phyloP scores from a whole-genome alignment of 2,329 filamentous ascomycete species.

The Lachnellula willkommii region DNA sequence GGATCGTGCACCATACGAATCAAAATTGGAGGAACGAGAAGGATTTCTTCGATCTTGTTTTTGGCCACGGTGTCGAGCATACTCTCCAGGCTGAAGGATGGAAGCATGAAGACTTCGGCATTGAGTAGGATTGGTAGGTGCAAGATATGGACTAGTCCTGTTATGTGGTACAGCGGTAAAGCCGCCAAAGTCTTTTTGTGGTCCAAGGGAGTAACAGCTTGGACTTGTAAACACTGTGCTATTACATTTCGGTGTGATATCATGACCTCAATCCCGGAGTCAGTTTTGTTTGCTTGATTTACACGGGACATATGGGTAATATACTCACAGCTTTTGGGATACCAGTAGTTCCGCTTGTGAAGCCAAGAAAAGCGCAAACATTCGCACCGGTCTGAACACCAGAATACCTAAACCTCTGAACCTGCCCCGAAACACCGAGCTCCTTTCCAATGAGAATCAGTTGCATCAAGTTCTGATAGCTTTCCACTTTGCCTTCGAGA shows the following conservation, averaged over 20 bases:
- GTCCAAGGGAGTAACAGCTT: constrained; percentile 45
- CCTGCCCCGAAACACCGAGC: constrained; percentile 39
- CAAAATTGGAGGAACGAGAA: constrained; percentile 69
- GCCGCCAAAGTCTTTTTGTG: constrained; percentile 65
- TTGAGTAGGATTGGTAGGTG: constrained; percentile 59
- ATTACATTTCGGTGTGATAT: constrained; percentile 35
- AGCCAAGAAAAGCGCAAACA: constrained; percentile 42
- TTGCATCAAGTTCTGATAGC: constrained; percentile 44
- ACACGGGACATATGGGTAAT: background rate
- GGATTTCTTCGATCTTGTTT: constrained; percentile 62
- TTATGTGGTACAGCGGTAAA: constrained; percentile 55
- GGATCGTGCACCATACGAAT: constrained; percentile 47
- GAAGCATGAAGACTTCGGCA: constrained; percentile 61
- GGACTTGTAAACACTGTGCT: constrained; percentile 47
- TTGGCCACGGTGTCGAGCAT: constrained; percentile 58
- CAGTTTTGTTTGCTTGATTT: constrained; percentile 4
- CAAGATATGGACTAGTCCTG: constrained; percentile 55
- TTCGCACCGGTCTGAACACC: constrained; percentile 52
- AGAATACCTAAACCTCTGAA: constrained; percentile 42
- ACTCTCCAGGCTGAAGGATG: constrained; percentile 54
- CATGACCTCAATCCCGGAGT: constrained; percentile 18
- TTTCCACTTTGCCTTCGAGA: constrained; percentile 48
- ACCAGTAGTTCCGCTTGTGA: constrained; percentile 54
- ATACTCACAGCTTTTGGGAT: constrained; percentile 36
- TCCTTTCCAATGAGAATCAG: constrained; percentile 30